Evolutionary conservation across 2,329 filamentous ascomycete genomes (phyloP).

Genomic region (Talaromyces sp.): DNA sequence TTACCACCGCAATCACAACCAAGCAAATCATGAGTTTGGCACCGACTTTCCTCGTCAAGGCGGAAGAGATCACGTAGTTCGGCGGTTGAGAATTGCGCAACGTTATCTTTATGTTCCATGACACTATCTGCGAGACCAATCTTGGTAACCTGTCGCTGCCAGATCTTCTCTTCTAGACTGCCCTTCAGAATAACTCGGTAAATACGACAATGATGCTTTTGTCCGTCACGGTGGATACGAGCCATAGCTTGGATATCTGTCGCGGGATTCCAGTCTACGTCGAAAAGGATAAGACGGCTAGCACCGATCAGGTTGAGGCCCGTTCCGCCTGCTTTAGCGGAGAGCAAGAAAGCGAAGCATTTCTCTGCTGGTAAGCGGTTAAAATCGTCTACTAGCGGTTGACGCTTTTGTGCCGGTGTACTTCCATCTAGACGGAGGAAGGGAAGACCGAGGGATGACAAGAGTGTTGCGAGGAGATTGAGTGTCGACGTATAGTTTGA

Average conservation of each 20-base stretch:
- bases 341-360: conserved; percentile 70
- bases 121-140: conserved; percentile 70
- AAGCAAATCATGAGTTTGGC: conserved; percentile 70
- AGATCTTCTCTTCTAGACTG: conserved; percentile 74
- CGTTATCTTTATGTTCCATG: conserved; percentile 65
- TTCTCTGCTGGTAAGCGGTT: conserved; percentile 60
- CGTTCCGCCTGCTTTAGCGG: conserved; percentile 70
- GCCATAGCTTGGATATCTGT: conserved; percentile 76
- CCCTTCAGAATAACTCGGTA: conserved; percentile 71
- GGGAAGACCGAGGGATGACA: conserved; percentile 61
- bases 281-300: conserved; percentile 70
- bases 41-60: conserved; percentile 62
- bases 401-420: conserved; percentile 65
- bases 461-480: conserved; percentile 65
- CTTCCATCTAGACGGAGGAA: conserved; percentile 71
- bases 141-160: conserved; percentile 72
- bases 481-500: conserved; percentile 76
- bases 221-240: conserved; percentile 72
- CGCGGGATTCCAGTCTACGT: conserved; percentile 76
- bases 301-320: conserved; percentile 73
- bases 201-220: conserved; percentile 68
- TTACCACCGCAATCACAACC: conserved; percentile 64
- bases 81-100: conserved; percentile 65
- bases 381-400: conserved; percentile 70
- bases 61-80: conserved; percentile 70